Evolutionary conservation across 129 eudicot species (phyloP).

Genomic region (Escallonia herrerae): DNA sequence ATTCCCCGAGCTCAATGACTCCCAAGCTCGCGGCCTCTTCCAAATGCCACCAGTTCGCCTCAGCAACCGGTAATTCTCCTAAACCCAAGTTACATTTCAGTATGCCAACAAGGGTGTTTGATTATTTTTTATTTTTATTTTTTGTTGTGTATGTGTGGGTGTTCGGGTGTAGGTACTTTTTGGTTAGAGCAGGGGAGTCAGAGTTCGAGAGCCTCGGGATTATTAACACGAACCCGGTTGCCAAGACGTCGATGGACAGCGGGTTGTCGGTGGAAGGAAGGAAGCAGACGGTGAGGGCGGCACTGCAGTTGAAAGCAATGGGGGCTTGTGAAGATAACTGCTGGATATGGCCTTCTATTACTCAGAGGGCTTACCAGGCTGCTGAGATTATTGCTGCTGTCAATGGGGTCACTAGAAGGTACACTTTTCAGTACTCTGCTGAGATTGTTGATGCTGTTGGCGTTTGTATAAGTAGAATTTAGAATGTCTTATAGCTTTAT

Average conservation of each 20-base stretch:
- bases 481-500: no score
- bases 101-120: not conserved
- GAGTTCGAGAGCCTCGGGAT: slow-evolving; percentile 77
- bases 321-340: slow-evolving; percentile 82
- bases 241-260: slow-evolving; percentile 83
- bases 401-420: slow-evolving; percentile 68
- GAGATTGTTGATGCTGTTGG: not conserved
- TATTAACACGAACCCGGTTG: slow-evolving; percentile 91
- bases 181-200: slow-evolving; percentile 98
- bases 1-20: slow-evolving; percentile 12
- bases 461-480: no score
- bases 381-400: slow-evolving; percentile 92
- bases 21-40: slow-evolving; percentile 84
- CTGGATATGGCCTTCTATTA: slow-evolving; percentile 99
- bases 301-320: slow-evolving; percentile 64
- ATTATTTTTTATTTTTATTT: not conserved
- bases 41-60: slow-evolving; percentile 97
- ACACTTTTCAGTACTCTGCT: not conserved
- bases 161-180: slow-evolving; percentile 62
- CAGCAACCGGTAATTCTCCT: slow-evolving; percentile 48
- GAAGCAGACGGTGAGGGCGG: slow-evolving; percentile 79
- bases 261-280: slow-evolving; percentile 80
- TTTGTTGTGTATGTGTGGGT: not conserved
- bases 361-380: slow-evolving; percentile 97
- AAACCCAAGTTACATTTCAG: no score